Evolutionary conservation across 2,329 filamentous ascomycete species (phyloP).

Genomic region (Fusarium sp.): DNA sequence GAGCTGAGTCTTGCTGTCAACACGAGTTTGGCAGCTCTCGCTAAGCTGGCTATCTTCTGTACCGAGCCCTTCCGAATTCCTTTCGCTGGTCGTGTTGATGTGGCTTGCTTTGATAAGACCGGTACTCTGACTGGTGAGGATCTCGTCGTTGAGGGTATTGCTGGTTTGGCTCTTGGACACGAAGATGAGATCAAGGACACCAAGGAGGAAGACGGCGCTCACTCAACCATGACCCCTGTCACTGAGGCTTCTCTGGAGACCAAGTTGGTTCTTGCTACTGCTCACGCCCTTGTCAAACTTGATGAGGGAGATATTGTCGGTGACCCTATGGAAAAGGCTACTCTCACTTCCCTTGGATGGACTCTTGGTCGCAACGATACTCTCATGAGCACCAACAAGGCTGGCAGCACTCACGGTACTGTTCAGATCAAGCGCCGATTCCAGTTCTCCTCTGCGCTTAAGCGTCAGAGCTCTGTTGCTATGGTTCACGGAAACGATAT

Average conservation of each 20-base stretch:
- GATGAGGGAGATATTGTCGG: constrained; percentile 98
- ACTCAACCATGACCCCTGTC: constrained; percentile 81
- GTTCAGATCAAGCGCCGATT: constrained; percentile 97
- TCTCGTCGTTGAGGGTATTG: constrained; percentile 95
- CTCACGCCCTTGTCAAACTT: constrained; percentile 94
- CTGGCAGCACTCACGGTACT: constrained; percentile 66
- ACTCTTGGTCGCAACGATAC: constrained; percentile 89
- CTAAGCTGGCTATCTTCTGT: constrained; percentile 97
- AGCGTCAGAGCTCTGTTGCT: constrained; percentile 94
- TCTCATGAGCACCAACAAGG: constrained; percentile 71
- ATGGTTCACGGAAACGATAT: constrained; percentile 80
- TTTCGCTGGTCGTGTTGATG: constrained; percentile 92
- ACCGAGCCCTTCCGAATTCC: constrained; percentile 99
- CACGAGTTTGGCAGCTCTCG: constrained; percentile 93
- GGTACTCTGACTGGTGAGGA: constrained; percentile 97
- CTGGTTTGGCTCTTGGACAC: constrained; percentile 83
- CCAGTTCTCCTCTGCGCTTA: constrained; percentile 96
- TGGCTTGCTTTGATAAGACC: constrained; percentile 99
- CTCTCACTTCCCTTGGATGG: constrained; percentile 90
- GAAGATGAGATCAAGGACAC: constrained; percentile 70
- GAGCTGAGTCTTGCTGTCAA: constrained; percentile 97
- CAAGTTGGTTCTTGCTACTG: constrained; percentile 91
- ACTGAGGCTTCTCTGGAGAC: constrained; percentile 81
- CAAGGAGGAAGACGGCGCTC: constrained; percentile 82
- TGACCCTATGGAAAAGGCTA: constrained; percentile 99